Evolutionary conservation across 2,329 filamentous ascomycete species (phyloP).

Genomic region (Calonectria henricotiae): DNA sequence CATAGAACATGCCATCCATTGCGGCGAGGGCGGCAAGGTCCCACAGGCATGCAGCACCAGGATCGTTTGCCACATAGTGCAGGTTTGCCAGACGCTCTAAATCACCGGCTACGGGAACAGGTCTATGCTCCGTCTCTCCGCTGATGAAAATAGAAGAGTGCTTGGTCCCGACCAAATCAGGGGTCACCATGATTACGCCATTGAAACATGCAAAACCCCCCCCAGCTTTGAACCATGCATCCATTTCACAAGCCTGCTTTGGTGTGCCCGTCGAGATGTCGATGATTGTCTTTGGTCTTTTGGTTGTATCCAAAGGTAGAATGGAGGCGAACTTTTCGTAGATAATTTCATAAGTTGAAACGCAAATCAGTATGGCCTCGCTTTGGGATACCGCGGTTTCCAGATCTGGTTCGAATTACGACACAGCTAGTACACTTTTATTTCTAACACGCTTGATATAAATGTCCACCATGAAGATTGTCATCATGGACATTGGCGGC

Average conservation of each 20-base stretch:
- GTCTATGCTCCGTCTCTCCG: background rate
- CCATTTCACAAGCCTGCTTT: background rate
- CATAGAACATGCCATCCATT: conserved; percentile 19
- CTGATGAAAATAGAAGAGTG: conserved; percentile 4
- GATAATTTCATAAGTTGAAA: conserved; percentile 6
- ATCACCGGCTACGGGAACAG: background rate
- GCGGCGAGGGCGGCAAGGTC: conserved; percentile 5
- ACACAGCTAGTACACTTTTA: no score
- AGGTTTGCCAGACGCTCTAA: background rate
- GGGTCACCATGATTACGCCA: conserved; percentile 1
- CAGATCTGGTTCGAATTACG: background rate
- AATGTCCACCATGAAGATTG: no score
- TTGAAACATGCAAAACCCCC: background rate
- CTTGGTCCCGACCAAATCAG: background rate
- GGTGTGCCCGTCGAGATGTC: background rate
- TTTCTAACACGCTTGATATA: no score
- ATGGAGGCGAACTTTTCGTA: background rate
- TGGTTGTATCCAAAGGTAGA: background rate
- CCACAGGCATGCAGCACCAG: background rate
- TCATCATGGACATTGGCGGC: no score
- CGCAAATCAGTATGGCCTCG: background rate
- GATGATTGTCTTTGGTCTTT: background rate
- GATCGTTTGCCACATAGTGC: background rate
- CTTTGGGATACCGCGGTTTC: background rate
- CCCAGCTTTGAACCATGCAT: background rate